Evolutionary conservation across 2,329 filamentous ascomycete genomes (phyloP).

Genomic region (Dactylellina haptotyla): DNA sequence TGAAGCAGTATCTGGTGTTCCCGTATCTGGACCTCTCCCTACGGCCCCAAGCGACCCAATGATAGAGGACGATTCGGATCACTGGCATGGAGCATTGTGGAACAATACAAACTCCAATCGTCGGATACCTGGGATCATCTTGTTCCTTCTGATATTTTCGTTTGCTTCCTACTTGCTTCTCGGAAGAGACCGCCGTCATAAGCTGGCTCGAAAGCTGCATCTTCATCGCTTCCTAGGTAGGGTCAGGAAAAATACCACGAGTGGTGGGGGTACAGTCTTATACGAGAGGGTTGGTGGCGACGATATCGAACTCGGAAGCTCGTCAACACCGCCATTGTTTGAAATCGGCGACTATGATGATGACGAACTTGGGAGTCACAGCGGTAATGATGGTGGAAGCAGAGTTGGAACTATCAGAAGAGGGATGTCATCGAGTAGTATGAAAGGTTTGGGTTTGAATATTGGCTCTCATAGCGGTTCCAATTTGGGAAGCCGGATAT

Average conservation of each 20-base stretch:
- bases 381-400: slow-evolving; percentile 15
- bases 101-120: slow-evolving; percentile 59
- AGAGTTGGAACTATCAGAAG: slow-evolving; percentile 28
- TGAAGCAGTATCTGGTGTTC: slow-evolving; percentile 27
- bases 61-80: slow-evolving; percentile 43
- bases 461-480: slow-evolving; percentile 33
- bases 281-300: slow-evolving; percentile 50
- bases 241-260: slow-evolving; percentile 6
- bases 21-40: background rate
- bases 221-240: slow-evolving; percentile 36
- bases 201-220: slow-evolving; percentile 62
- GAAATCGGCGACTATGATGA: slow-evolving; percentile 43
- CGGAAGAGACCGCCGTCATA: slow-evolving; percentile 74
- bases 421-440: slow-evolving; percentile 17
- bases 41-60: background rate
- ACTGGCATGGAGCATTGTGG: slow-evolving; percentile 52
- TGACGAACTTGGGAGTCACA: slow-evolving; percentile 8
- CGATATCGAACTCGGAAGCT: slow-evolving; percentile 27
- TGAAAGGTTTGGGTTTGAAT: slow-evolving; percentile 27
- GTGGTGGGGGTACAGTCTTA: background rate
- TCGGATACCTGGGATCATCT: slow-evolving; percentile 73
- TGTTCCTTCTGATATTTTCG: slow-evolving; percentile 72
- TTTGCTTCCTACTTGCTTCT: slow-evolving; percentile 78
- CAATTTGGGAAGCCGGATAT: slow-evolving; percentile 46
- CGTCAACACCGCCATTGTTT: slow-evolving; percentile 20